Conservation (phyloP, 805 yeast genomes). For the Candida pini region DNA sequence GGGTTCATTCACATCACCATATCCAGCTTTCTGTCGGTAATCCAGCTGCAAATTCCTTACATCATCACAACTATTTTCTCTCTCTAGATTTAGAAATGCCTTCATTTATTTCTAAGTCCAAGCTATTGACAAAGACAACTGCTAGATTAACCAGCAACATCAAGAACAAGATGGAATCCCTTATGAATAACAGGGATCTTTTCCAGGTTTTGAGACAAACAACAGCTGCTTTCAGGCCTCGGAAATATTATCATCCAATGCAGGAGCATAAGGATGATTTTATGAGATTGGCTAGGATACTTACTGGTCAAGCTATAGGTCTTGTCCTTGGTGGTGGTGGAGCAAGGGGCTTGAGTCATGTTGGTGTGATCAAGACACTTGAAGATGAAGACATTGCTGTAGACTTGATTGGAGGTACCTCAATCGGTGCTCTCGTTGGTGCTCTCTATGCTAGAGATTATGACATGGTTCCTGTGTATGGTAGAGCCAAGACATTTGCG, state of each 20-base stretch:
- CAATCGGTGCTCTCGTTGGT: slow-evolving; percentile 94
- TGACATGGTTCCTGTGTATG: slow-evolving; percentile 85
- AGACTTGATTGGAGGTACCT: slow-evolving; percentile 93
- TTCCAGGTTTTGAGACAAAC: slow-evolving; percentile 25
- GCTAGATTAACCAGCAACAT: slow-evolving; percentile 22
- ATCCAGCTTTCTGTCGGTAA: slow-evolving; percentile 51
- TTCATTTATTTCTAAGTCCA: slow-evolving; percentile 1
- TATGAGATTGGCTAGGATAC: slow-evolving; percentile 77
- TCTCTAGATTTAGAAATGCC: neutral
- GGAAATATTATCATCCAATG: slow-evolving; percentile 28
- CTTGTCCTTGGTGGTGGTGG: slow-evolving; percentile 97
- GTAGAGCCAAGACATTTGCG: slow-evolving; percentile 81
- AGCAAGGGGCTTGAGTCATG: slow-evolving; percentile 88
- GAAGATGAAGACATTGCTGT: slow-evolving; percentile 93
- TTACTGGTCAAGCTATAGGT: slow-evolving; percentile 92
- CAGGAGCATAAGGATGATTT: slow-evolving; percentile 80
- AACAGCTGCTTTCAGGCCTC: slow-evolving; percentile 17
- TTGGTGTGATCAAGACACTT: slow-evolving; percentile 85
- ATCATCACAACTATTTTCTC: too few relatives aligned
- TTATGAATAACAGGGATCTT: slow-evolving; percentile 24
- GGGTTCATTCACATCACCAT: slow-evolving; percentile 95
- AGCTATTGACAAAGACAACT: slow-evolving; percentile 17
- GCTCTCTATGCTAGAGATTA: slow-evolving; percentile 92
- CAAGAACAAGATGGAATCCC: slow-evolving; percentile 23
- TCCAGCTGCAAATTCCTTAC: neutral